Evolutionary conservation across 495 filamentous ascomycete genomes (phyloP), one percentile per base, ranked within the genome.

Genomic region (Talaromyces adpressus): DNA sequence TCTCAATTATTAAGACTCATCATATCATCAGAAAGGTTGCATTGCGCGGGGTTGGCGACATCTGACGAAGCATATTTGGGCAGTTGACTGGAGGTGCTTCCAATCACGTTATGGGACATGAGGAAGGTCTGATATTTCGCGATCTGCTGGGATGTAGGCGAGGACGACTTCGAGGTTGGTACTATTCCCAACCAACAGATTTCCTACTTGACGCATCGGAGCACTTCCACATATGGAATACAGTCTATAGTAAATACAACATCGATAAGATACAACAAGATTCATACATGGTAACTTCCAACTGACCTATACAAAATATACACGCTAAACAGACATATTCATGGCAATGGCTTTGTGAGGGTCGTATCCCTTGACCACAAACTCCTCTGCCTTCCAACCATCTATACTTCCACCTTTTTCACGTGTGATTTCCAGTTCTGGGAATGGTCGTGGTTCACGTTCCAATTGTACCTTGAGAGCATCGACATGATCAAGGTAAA

Each of bases 401-500:
- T 97, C 94, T 62, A 87, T 73, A 27, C 82, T 88, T 0, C 88
- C 86, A 2, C 83, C 84, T 41, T 81, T 82, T 56, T 88, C 83
- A 64, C 85, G 78, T 64, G 78, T 75, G 30, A 96, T 90, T 61
- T 85, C 80, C 66, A 98, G 67, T 64, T 80, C 86, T 1, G 94
- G 94, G 70, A 97, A 97, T 11, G 84, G 80, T n/a, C 82, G 84
- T 47, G 94, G 94, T 70, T 89, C 87, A 20, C 94, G 79, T 71
- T 82, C 81, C 29, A 97, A 71, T 81, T 98, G 94, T 63, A 84
- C 81, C 68, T 86, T 80, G 63, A 98, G 74, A 32, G 94, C 92
- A 62, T 94, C 92, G 9, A 96, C 85, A 75, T 98, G 94, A 74
- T 98, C 94, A 8, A 89, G 73, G 75, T 98, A 98, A 1, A 98